Conservation (phyloP, 1,139 yeast species). For the Kluyveromyces marxianus region DNA sequence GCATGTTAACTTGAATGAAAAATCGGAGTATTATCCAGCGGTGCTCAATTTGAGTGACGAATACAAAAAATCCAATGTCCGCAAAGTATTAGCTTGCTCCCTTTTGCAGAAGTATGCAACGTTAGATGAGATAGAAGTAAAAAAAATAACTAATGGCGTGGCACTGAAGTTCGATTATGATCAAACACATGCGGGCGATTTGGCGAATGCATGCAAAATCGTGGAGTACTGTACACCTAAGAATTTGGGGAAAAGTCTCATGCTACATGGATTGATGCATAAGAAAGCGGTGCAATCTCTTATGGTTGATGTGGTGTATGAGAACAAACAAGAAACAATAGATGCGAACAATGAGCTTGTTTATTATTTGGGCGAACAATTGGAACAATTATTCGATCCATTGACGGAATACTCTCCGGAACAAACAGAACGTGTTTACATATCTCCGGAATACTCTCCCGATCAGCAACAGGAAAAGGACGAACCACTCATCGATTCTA, state of each 20-base stretch:
- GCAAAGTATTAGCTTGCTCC: constrained; percentile 72
- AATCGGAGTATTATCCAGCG: constrained; percentile 72
- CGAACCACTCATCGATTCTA: constrained; percentile 35
- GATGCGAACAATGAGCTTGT: constrained; percentile 70
- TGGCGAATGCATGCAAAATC: constrained; percentile 70
- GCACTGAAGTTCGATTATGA: constrained; percentile 26
- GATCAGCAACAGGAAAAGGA: constrained; percentile 17
- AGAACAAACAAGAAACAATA: constrained; percentile 41
- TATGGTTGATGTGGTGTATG: constrained; percentile 69
- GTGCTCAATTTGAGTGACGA: constrained; percentile 56
- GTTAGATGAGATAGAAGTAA: constrained; percentile 31
- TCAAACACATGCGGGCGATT: constrained; percentile 50
- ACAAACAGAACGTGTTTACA: constrained; percentile 61
- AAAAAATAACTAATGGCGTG: constrained; percentile 12
- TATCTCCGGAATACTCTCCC: constrained; percentile 26
- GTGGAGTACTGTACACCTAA: constrained; percentile 36
- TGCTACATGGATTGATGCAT: constrained; percentile 53
- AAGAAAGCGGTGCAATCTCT: constrained; percentile 47
- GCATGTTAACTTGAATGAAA: constrained; percentile 50
- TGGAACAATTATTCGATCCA: constrained; percentile 86
- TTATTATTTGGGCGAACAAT: constrained; percentile 68
- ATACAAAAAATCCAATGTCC: constrained; percentile 49
- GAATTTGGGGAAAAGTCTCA: constrained; percentile 47
- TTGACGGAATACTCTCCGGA: constrained; percentile 88
- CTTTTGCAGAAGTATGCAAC: constrained; percentile 60